Conservation (phyloP, 164 flowering plant genomes). For the Annona squamosa region DNA sequence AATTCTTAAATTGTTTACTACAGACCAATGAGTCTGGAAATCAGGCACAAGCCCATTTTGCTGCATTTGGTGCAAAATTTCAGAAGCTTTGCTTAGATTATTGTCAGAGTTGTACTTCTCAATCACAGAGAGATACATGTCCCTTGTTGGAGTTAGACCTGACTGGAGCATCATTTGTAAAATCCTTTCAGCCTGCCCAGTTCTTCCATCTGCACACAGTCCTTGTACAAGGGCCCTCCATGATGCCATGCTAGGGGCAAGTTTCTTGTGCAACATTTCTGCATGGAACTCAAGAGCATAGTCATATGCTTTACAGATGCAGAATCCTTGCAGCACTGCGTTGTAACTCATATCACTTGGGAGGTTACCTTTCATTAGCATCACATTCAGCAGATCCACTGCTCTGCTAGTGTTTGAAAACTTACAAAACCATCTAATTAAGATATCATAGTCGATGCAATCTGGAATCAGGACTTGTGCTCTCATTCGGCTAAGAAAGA, state of each 20-base stretch:
- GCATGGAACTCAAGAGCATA: constrained; percentile 55
- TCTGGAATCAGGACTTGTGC: constrained; percentile 38
- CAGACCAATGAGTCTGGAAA: constrained; percentile 84
- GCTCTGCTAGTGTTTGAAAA: constrained; percentile 45
- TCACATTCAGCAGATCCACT: constrained; percentile 52
- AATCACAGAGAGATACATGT: constrained; percentile 46
- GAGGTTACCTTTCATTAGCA: constrained; percentile 49
- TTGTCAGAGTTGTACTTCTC: constrained; percentile 40
- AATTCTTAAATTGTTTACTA: constrained; percentile 57
- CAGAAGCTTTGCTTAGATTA: constrained; percentile 51
- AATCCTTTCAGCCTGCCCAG: constrained; percentile 50
- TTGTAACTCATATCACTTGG: constrained; percentile 55
- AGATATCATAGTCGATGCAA: constrained; percentile 37
- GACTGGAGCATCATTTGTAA: constrained; percentile 34
- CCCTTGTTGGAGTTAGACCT: constrained; percentile 51
- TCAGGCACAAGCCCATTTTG: constrained; percentile 58
- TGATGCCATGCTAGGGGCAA: constrained; percentile 46
- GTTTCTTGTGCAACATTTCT: constrained; percentile 65
- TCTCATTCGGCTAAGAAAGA: constrained; percentile 35
- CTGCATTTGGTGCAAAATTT: constrained; percentile 64
- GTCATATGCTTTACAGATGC: constrained; percentile 30
- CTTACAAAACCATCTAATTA: constrained; percentile 44
- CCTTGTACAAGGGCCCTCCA: constrained; percentile 40
- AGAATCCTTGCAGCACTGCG: constrained; percentile 42
- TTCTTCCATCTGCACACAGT: constrained; percentile 34